Percentiles rank a stretch among this genome's conserved stretches.
Conservation (phyloP, 495 filamentous ascomycete species). For the Copromyces sp. region DNA sequence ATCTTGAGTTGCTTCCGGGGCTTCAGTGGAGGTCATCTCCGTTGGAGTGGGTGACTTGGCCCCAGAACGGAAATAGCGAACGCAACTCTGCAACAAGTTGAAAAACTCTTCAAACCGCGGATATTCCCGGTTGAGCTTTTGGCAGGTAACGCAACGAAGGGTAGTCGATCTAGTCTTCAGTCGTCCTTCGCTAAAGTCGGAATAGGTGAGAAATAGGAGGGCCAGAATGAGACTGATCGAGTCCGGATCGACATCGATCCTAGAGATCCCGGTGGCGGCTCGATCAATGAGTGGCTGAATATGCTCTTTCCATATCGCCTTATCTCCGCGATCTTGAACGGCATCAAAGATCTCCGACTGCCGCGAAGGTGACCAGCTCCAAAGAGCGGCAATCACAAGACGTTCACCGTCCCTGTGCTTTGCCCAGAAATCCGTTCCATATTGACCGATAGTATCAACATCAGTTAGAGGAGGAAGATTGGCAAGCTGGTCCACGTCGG, state of each 20-base stretch:
- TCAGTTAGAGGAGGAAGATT: conserved; percentile 6
- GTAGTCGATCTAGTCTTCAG: not conserved
- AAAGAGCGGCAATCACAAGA: conserved; percentile 16
- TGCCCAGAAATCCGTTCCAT: conserved; percentile 14
- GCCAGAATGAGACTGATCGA: conserved; percentile 4
- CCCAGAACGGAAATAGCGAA: conserved; percentile 5
- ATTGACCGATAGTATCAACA: conserved; percentile 8
- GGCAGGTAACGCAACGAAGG: not conserved
- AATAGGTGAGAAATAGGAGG: conserved; percentile 18
- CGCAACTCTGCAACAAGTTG: conserved; percentile 6
- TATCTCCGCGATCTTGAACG: not conserved
- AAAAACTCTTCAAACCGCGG: conserved; percentile 8
- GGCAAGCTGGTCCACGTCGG: not conserved
- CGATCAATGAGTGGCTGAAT: conserved; percentile 5
- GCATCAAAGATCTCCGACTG: conserved; percentile 1
- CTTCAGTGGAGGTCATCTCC: not conserved
- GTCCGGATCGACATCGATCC: not conserved
- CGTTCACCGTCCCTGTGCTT: conserved; percentile 12
- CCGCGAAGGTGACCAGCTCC: not conserved
- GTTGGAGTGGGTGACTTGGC: conserved; percentile 4
- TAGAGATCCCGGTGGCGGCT: not conserved
- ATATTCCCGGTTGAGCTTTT: not conserved
- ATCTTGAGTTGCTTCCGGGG: not conserved
- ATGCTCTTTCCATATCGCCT: conserved; percentile 13
- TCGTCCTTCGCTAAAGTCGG: conserved; percentile 1